Evolutionary conservation across 228 moss, liverwort and hornwort species (phyloP).

Genomic region (Sphagnum magellanicum): DNA sequence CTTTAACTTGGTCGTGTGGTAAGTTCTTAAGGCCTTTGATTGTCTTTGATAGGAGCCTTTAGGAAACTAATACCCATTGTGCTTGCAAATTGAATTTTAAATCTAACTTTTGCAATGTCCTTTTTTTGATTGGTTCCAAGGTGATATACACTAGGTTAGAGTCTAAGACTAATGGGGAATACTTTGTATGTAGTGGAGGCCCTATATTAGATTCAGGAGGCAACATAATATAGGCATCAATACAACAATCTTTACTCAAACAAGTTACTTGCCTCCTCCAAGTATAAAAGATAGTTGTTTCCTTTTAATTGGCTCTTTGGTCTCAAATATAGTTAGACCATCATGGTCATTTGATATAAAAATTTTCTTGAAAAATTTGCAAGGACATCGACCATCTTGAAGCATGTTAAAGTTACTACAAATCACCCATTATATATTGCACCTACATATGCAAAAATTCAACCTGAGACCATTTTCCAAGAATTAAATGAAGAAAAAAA

Average conservation of each 20-base stretch:
- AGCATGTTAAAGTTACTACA: slow-evolving; percentile 81
- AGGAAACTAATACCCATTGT: too few species aligned
- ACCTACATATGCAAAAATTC: slow-evolving; percentile 86
- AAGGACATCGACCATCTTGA: slow-evolving; percentile 72
- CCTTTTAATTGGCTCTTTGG: background rate
- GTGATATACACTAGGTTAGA: too few species aligned
- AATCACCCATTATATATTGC: slow-evolving; percentile 76
- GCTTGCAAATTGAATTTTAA: too few species aligned
- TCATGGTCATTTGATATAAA: background rate
- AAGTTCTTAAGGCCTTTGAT: too few species aligned
- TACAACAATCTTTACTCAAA: slow-evolving; percentile 63
- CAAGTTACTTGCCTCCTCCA: slow-evolving; percentile 23
- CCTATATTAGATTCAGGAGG: slow-evolving; percentile 55
- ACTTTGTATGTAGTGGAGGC: slow-evolving; percentile 32
- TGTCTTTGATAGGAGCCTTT: too few species aligned
- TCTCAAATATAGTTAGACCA: background rate
- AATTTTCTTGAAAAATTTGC: background rate
- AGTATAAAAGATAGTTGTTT: background rate
- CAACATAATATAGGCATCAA: slow-evolving; percentile 49
- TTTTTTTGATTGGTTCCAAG: too few species aligned
- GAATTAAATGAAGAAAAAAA: slow-evolving; percentile 68
- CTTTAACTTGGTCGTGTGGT: too few species aligned
- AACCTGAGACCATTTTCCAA: slow-evolving; percentile 66
- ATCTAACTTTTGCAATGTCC: too few species aligned
- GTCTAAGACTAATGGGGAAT: background rate